Evolutionary conservation across 108 stramenopile genomes (phyloP).

Genomic region (Cyclotella baltica): DNA sequence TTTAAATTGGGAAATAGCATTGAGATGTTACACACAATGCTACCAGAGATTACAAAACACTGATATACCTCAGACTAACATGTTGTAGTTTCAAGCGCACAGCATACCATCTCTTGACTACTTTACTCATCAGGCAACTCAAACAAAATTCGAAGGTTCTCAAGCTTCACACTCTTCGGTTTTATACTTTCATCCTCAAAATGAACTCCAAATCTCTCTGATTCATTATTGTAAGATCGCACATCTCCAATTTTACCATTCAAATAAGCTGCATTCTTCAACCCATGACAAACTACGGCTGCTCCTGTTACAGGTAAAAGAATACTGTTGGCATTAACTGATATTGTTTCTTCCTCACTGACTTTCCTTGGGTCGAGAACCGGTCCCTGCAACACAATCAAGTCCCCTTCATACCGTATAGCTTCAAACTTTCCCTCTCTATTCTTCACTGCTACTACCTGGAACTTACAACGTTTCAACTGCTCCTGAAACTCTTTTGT

Average conservation of each 20-base stretch:
- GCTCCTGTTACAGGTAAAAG: background rate
- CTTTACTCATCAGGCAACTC: constrained; percentile 9
- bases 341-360: background rate
- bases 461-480: background rate
- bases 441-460: background rate
- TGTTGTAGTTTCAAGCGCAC: too few species aligned
- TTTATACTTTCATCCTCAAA: constrained; percentile 3
- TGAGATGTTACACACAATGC: too few species aligned
- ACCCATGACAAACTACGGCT: constrained; percentile 3
- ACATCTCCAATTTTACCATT: constrained; percentile 23
- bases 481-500: background rate
- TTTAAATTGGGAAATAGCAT: too few species aligned
- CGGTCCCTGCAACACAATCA: background rate
- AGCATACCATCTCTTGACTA: too few species aligned
- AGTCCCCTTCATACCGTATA: background rate
- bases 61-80: too few species aligned
- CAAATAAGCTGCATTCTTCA: constrained; percentile 8
- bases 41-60: too few species aligned
- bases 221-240: background rate
- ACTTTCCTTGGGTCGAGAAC: background rate
- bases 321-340: background rate
- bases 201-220: constrained; percentile 2
- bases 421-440: background rate
- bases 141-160: constrained; percentile 8
- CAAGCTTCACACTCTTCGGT: background rate